These are phyloP conservation scores for Pseudocercospora pini-densiflorae DNA, from an alignment of 2,329 filamentous ascomycete species.

Conservation along the genomic window DNA sequence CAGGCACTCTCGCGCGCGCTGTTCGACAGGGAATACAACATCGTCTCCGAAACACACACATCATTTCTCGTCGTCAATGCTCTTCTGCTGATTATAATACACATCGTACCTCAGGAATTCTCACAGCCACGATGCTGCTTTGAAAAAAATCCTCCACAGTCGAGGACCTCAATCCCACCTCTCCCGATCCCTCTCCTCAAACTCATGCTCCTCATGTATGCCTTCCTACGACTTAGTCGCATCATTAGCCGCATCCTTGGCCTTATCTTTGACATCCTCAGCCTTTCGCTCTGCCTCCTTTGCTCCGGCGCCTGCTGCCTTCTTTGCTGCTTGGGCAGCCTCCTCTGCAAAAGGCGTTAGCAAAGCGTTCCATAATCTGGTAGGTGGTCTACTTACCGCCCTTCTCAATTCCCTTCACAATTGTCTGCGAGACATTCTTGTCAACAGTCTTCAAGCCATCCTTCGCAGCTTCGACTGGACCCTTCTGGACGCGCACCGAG, in stretches of 20 bases:
- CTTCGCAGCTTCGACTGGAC: slow-evolving; percentile 60
- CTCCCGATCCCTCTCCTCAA: not conserved
- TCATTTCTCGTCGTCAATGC: not conserved
- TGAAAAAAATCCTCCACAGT: not conserved
- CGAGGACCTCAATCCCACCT: not conserved
- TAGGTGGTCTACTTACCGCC: slow-evolving; percentile 55
- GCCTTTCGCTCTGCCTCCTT: slow-evolving; percentile 49
- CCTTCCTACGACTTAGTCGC: slow-evolving; percentile 21
- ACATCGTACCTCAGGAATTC: not conserved
- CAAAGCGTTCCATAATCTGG: too few relatives aligned
- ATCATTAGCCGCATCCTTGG: slow-evolving; percentile 27
- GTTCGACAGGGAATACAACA: not conserved
- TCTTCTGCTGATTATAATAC: not conserved
- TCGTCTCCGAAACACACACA: not conserved
- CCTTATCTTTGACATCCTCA: slow-evolving; percentile 44
- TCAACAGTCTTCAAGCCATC: slow-evolving; percentile 64
- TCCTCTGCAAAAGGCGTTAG: slow-evolving; percentile 49
- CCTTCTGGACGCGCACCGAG: slow-evolving; percentile 54
- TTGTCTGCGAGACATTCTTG: slow-evolving; percentile 58
- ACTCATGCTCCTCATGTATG: not conserved
- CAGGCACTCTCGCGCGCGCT: not conserved
- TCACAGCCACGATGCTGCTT: not conserved
- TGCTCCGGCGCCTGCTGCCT: slow-evolving; percentile 36
- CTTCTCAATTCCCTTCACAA: slow-evolving; percentile 66
- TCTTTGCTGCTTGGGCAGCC: slow-evolving; percentile 52